Percentiles rank a stretch among this genome's conserved stretches.
These are phyloP conservation scores for Naganishia friedmannii DNA, from an alignment of 768 basidiomycete genomes.

Conservation along the genomic window DNA sequence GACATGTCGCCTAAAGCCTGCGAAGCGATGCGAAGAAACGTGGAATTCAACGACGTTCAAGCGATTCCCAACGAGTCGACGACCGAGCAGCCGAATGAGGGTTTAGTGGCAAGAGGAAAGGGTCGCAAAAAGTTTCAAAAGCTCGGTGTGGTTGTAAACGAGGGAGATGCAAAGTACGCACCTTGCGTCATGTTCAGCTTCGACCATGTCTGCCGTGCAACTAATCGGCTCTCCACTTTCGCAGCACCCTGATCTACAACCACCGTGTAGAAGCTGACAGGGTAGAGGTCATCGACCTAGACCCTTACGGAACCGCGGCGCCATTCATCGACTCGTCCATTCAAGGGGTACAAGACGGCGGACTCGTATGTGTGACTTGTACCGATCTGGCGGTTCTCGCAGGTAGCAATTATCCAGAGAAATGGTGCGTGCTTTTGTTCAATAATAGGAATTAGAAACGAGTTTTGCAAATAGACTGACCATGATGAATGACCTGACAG, in stretches of 20 bases:
- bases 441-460: neutral
- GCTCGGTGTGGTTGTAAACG: slow-evolving; percentile 62
- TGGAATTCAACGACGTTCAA: slow-evolving; percentile 71
- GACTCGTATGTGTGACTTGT: slow-evolving; percentile 90
- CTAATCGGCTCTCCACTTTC: neutral
- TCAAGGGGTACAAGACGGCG: slow-evolving; percentile 81
- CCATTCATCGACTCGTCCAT: slow-evolving; percentile 95
- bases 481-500: slow-evolving; percentile 53
- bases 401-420: slow-evolving; percentile 90
- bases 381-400: slow-evolving; percentile 93
- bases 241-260: slow-evolving; percentile 81
- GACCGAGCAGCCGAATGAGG: slow-evolving; percentile 24
- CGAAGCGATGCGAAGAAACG: slow-evolving; percentile 79
- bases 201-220: too few relatives aligned
- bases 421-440: slow-evolving; percentile 64
- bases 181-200: too few relatives aligned
- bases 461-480: neutral
- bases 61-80: slow-evolving; percentile 2
- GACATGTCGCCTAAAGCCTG: slow-evolving; percentile 80
- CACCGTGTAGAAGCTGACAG: slow-evolving; percentile 70
- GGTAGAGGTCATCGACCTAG: slow-evolving; percentile 94
- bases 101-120: slow-evolving; percentile 23
- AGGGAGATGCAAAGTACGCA: slow-evolving; percentile 88
- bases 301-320: slow-evolving; percentile 95
- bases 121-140: slow-evolving; percentile 20